Base-by-base conservation (phyloP, 2,329 filamentous ascomycete species). In the Diplodia intermedia region DNA sequence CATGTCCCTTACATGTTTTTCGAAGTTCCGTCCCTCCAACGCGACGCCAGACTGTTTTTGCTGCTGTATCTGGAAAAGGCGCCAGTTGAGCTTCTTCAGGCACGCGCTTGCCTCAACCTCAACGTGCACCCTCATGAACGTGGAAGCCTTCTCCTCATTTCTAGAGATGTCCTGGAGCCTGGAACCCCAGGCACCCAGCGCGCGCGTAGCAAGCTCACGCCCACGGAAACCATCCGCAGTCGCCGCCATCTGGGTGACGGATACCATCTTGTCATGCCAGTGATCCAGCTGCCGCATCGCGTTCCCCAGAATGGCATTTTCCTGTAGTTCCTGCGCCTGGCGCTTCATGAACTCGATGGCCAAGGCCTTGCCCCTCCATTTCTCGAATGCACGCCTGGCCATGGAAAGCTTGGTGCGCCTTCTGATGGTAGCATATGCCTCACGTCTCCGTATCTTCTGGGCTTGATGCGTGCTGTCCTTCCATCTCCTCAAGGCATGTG, bases 61-160 rank as follows among this genome's bases (percentile, higher is more conserved):
- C 63, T 83, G 82, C 29, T 80, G 79, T 4, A 86, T 77, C 50
- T 86, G 85, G 76, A 89, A 89, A 2, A 86, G 78, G 8, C 82
- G 82, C 76, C 88, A 85, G 65, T 85, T 86, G n/a, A 89, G 77
- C 72, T 83, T 86, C 73, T 85, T 86, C 68, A 89, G 77, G 29
- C 80, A 81, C 15, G 77, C 78, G 12, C 80, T 79, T 15, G 85
- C 83, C 4, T 82, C 76, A 29, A 81, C 77, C 14, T 85, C 80
- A 4, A 83, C 76, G 52, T 82, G 82, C 68, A 84, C 79, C 31
- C 82, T 80, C 62, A 81, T 74, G 43, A 86, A 79, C 1, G 78
- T 75, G 3, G 78, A 69, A 14, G 86, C 86, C 15, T 52, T 52
- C 15, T 63, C 57, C 5, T 55, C 50, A 15, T 72, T 83, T 80